Conservation (phyloP, 345 rosid genomes). For the Bruguiera sexangula region DNA sequence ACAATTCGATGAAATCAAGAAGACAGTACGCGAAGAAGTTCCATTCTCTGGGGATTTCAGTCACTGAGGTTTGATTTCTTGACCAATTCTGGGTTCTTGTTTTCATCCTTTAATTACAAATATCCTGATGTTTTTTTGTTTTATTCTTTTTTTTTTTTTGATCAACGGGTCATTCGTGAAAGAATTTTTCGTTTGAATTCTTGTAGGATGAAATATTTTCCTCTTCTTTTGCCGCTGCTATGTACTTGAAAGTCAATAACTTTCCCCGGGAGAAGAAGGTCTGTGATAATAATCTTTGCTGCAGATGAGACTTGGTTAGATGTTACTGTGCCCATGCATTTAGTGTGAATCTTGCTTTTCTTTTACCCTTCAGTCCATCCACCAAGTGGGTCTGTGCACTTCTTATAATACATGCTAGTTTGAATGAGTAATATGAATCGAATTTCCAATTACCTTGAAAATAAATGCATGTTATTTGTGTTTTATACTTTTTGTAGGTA, state of each 20-base stretch:
- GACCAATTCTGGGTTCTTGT: background rate
- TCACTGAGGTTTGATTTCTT: conserved; percentile 47
- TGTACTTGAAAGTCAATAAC: conserved; percentile 72
- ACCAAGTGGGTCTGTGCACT: background rate
- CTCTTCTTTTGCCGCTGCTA: conserved; percentile 88
- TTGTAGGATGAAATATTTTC: conserved; percentile 85
- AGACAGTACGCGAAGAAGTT: conserved; percentile 68
- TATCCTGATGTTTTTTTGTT: background rate
- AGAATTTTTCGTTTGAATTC: background rate
- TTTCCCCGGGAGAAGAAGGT: conserved; percentile 84
- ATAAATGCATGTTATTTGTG: background rate
- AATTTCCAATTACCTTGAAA: background rate
- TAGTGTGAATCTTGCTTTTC: background rate
- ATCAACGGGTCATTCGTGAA: background rate
- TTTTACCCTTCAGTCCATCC: background rate
- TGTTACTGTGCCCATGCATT: no score
- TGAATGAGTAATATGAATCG: background rate
- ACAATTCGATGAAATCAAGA: conserved; percentile 77
- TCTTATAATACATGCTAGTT: background rate
- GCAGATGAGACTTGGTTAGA: no score
- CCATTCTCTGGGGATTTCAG: conserved; percentile 65
- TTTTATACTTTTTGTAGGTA: conserved; percentile 37
- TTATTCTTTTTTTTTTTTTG: background rate
- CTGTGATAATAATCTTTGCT: background rate
- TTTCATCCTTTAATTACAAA: background rate